phyloP scores from a whole-genome alignment of 495 filamentous ascomycete genomes.

The Penicillium waksmanii region DNA sequence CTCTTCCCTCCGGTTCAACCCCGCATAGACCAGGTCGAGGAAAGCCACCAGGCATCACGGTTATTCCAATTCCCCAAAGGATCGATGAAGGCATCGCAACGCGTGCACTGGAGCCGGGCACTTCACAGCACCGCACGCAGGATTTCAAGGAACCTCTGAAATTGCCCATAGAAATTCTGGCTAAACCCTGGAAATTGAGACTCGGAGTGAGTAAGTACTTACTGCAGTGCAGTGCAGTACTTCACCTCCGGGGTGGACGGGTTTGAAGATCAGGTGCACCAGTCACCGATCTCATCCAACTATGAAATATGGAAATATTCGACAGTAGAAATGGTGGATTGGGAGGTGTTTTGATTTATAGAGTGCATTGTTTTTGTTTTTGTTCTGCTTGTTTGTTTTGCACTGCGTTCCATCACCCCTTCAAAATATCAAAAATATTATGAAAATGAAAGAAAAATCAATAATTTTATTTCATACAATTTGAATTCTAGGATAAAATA shows the following conservation, averaged over 20 bases:
- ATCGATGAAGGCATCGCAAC: not conserved
- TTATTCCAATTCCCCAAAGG: not conserved
- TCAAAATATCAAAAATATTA: not conserved
- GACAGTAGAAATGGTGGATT: not conserved
- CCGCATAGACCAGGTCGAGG: not conserved
- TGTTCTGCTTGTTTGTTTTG: not conserved
- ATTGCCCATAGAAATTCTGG: slow-evolving; percentile 2
- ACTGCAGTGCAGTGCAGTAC: not conserved
- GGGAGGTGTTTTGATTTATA: not conserved
- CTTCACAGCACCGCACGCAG: slow-evolving; percentile 3
- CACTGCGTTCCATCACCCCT: not conserved
- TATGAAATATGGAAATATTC: slow-evolving; percentile 5
- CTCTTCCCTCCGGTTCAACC: not conserved
- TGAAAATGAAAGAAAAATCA: not conserved
- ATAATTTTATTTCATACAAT: not conserved
- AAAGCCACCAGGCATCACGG: not conserved
- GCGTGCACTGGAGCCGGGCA: slow-evolving; percentile 10
- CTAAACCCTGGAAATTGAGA: slow-evolving; percentile 8
- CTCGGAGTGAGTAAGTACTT: not conserved
- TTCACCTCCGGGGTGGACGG: not conserved
- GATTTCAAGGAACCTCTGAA: not conserved
- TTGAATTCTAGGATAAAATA: not conserved
- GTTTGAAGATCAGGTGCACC: slow-evolving; percentile 2
- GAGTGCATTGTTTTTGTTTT: not conserved
- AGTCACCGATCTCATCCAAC: slow-evolving; percentile 2